These are phyloP conservation scores for Diutina neorugosa DNA, from an alignment of 1,139 yeast genomes.

Conservation along the genomic window DNA sequence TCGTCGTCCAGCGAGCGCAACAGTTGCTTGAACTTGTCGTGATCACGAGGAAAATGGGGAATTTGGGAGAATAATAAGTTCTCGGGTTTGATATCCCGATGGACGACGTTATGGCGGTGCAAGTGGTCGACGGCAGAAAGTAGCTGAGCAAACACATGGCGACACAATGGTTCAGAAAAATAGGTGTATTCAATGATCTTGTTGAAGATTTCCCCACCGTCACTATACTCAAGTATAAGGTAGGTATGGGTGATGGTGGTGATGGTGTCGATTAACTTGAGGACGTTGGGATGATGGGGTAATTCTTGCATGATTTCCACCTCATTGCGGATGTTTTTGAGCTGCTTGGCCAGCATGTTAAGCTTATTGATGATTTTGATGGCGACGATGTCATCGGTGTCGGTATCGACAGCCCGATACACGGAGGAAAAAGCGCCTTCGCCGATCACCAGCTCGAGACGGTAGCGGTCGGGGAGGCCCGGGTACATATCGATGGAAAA, in stretches of 20 bases:
- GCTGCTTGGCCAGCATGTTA: slow-evolving; percentile 37
- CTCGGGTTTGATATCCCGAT: slow-evolving; percentile 92
- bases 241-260: slow-evolving; percentile 48
- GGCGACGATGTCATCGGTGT: slow-evolving; percentile 46
- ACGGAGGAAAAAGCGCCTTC: slow-evolving; percentile 92
- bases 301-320: slow-evolving; percentile 72
- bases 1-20: slow-evolving; percentile 67
- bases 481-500: slow-evolving; percentile 6
- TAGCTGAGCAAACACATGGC: slow-evolving; percentile 78
- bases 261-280: slow-evolving; percentile 57
- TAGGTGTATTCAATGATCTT: slow-evolving; percentile 87
- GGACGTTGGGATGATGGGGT: slow-evolving; percentile 54
- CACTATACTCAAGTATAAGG: slow-evolving; percentile 71
- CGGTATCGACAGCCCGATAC: slow-evolving; percentile 45
- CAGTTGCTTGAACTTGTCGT: slow-evolving; percentile 21
- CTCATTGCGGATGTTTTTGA: slow-evolving; percentile 62
- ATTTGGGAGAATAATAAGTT: slow-evolving; percentile 57
- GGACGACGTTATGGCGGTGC: slow-evolving; percentile 83
- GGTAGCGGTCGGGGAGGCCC: slow-evolving; percentile 13
- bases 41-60: slow-evolving; percentile 29
- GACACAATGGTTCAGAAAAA: slow-evolving; percentile 71
- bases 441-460: slow-evolving; percentile 30
- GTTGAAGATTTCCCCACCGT: slow-evolving; percentile 93
- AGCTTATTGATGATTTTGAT: slow-evolving; percentile 73
- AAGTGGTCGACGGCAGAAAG: slow-evolving; percentile 73